Evolutionary conservation across 768 basidiomycete genomes (phyloP), one percentile per base, ranked within the genome.

Genomic region (Rhizopogon roseolus): DNA sequence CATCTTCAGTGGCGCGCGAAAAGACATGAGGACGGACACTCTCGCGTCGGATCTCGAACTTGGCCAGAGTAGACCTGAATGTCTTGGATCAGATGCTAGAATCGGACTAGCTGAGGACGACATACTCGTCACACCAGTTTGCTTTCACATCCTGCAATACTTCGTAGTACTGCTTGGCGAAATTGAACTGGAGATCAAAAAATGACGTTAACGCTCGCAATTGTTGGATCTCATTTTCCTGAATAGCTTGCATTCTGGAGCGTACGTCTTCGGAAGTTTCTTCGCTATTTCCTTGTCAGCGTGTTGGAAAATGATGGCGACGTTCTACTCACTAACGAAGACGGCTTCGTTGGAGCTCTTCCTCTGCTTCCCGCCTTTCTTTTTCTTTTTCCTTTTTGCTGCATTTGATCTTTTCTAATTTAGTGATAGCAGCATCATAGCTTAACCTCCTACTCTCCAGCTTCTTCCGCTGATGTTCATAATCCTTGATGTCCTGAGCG

Each of bases 261-360:
- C 84, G 86, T 1, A 95, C 81, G 57, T 95, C 91, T 64, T 93
- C 88, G 8, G 84, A 79, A 0, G 87, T 86, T 69, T 97, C 93
- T 53, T 96, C 92, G 60, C 93, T 94, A 59, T 8, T 49, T 44
- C 52, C 4, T 58, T 53, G 52, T 51, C 29, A 58, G 38, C 44
- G 45, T 13, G 22, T 28, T 51, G 37, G 11, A 32, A 16, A 16
- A 19, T 27, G 49, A 48, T 1, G 4, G 8, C n/a, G 49, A 43
- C 2, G 39, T 42, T 39, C 57, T 55, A 67, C 84, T 62, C 64
- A 93, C 92, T 90, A 93, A 63, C 91, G 83, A 42, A 83, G 71
- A 56, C 81, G 81, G 11, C 88, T 83, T 32, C 76, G 76, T 41
- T 86, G 81, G 56, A 90, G 71, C 62, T 96, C 94, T 27, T 92